phyloP scores from a whole-genome alignment of 768 basidiomycete species.

The Agaricus sinodeliciosus region DNA sequence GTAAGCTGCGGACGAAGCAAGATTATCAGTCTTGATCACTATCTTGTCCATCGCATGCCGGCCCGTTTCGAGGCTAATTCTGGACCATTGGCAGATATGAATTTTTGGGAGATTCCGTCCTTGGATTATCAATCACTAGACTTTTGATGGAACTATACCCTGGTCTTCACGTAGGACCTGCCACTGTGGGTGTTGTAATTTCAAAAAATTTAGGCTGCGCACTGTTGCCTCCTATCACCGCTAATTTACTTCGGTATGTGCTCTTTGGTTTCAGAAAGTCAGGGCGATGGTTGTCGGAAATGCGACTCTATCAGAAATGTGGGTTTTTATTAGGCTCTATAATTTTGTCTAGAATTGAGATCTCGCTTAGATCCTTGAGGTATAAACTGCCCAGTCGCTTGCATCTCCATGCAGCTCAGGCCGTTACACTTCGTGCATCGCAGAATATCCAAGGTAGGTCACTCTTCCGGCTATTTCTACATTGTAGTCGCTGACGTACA shows the following conservation, averaged over 20 bases:
- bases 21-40: too few species aligned
- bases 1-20: conserved; percentile 28
- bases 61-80: neutral
- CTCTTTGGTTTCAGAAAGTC: conserved; percentile 53
- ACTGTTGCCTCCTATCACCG: neutral
- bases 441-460: conserved; percentile 62
- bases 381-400: conserved; percentile 61
- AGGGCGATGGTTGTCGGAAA: conserved; percentile 72
- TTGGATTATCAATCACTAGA: conserved; percentile 59
- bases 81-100: conserved; percentile 44
- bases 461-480: neutral
- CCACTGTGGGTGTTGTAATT: conserved; percentile 44
- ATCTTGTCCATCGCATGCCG: neutral
- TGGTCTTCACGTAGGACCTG: conserved; percentile 67
- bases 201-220: neutral
- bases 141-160: conserved; percentile 63
- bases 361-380: conserved; percentile 42
- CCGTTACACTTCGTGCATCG: conserved; percentile 64
- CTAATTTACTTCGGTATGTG: conserved; percentile 2
- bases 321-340: conserved; percentile 14
- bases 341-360: conserved; percentile 2
- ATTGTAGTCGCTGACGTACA: conserved; percentile 1
- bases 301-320: conserved; percentile 67
- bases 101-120: conserved; percentile 71
- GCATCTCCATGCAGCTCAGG: conserved; percentile 65